Base-by-base conservation (phyloP, 257 asterid species). In the Ligustrum vulgare region DNA sequence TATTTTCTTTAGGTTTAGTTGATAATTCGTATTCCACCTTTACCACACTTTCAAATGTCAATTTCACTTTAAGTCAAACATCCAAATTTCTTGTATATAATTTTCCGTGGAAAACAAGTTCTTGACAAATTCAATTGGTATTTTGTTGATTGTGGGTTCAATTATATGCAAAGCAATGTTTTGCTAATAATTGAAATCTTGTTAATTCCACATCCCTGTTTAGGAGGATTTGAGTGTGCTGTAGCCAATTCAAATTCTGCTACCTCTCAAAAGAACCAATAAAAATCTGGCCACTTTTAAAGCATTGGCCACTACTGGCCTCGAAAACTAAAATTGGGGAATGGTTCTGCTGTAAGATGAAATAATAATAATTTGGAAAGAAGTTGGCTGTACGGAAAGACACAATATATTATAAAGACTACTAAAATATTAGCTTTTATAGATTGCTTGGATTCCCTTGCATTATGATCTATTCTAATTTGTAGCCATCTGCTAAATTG, bases 401-500 rank as follows among this genome's bases (percentile, higher is more conserved):
- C 34, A 45, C 18, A 3, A 36, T 36, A 7, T 20, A 34, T 56
- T 28, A 8, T 35, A 11, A 31, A 62, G 69, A 66, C 23, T 31
- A 69, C 58, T 56, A 68, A 71, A 71, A 10, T 1, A 33, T 36
- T 63, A 25, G 43, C 39, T 56, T 67, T 75, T 28, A 60, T 25
- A 5, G 72, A 75, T 39, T 69, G 35, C 64, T 60, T 67, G 18
- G 39, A 70, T 43, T 43, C 51, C 51, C 18, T 3, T 43, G 51
- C 5, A 3, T 12, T 43, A 49, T 18, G 60, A 5, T 49, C 60
- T 0, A 18, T 16, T 51, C 20, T 18, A 51, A 51, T 16, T 51
- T 51, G 60, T 35, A 16, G 65, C 72, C 71, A 68, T 45, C 37
- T 75, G 31, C 72, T 51, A 72, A 37, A 74, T 43, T 80, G 63